These are phyloP conservation scores for Pseudoscleropodium purum DNA, from an alignment of 225 moss, liverwort and hornwort genomes.

Conservation along the genomic window DNA sequence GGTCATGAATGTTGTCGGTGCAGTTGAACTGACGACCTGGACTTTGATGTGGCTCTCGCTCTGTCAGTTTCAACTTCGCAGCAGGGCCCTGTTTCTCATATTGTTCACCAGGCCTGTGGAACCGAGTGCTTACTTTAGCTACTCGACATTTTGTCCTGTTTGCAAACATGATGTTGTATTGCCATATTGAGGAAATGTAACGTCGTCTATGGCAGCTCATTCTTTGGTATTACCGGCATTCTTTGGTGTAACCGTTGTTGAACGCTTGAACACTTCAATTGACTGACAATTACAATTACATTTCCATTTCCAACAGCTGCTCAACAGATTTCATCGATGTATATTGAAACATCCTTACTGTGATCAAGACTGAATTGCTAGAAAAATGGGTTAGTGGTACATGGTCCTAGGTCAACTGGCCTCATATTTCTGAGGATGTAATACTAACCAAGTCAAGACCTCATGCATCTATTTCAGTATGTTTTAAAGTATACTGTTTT, in stretches of 20 bases:
- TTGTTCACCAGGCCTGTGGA: background rate
- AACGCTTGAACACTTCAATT: background rate
- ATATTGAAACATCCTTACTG: background rate
- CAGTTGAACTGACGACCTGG: background rate
- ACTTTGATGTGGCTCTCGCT: slow-evolving; percentile 36
- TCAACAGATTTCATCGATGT: background rate
- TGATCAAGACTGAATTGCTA: slow-evolving; percentile 3
- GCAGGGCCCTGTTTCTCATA: background rate
- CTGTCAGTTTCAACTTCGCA: slow-evolving; percentile 32
- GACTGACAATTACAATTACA: background rate
- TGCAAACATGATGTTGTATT: background rate
- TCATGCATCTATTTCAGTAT: slow-evolving; percentile 11
- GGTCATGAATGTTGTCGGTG: too few relatives aligned
- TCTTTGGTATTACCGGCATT: background rate
- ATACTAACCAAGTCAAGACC: slow-evolving; percentile 12
- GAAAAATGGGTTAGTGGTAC: slow-evolving; percentile 33
- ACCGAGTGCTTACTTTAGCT: background rate
- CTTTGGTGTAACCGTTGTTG: too few relatives aligned
- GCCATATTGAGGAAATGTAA: background rate
- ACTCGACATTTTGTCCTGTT: background rate
- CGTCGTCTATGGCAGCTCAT: background rate
- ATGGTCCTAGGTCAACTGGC: slow-evolving; percentile 5
- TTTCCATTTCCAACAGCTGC: background rate
- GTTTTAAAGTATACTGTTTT: background rate
- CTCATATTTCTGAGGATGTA: slow-evolving; percentile 20